phyloP scores from a whole-genome alignment of 371 early-diverging fungal species.

The Syncephalastrum contaminatum region DNA sequence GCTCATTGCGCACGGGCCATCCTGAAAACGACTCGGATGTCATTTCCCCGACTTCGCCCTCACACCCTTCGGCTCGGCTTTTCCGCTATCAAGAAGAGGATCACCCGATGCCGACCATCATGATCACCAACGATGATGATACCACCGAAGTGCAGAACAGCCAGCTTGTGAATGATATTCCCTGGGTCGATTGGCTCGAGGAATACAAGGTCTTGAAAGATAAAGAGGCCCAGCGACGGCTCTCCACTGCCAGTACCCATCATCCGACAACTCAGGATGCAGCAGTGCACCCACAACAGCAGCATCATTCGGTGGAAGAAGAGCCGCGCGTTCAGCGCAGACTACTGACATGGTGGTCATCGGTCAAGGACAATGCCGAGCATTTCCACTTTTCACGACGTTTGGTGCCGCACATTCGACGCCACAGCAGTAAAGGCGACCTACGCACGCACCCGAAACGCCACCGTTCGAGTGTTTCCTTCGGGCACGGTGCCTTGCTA shows the following conservation, averaged over 20 bases:
- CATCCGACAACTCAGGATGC: conserved; percentile 2
- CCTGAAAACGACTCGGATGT: conserved; percentile 1
- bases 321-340: conserved; percentile 9
- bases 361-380: conserved; percentile 21
- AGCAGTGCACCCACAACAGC: not conserved
- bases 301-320: not conserved
- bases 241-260: not conserved
- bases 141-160: conserved; percentile 1
- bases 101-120: conserved; percentile 35
- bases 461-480: too few species aligned
- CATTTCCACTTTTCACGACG: conserved; percentile 5
- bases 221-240: conserved; percentile 19
- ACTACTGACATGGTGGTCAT: conserved; percentile 21
- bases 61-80: conserved; percentile 13
- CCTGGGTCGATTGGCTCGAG: conserved; percentile 54
- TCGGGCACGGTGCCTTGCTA: too few species aligned
- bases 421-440: too few species aligned
- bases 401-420: too few species aligned
- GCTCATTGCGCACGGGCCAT: conserved; percentile 12
- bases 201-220: conserved; percentile 37
- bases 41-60: conserved; percentile 8
- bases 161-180: conserved; percentile 20
- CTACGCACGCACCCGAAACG: too few species aligned
- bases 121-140: conserved; percentile 30
- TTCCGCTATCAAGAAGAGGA: conserved; percentile 17